Evolutionary conservation across 2,329 filamentous ascomycete genomes (phyloP).

Genomic region (Lachnellula suecica): DNA sequence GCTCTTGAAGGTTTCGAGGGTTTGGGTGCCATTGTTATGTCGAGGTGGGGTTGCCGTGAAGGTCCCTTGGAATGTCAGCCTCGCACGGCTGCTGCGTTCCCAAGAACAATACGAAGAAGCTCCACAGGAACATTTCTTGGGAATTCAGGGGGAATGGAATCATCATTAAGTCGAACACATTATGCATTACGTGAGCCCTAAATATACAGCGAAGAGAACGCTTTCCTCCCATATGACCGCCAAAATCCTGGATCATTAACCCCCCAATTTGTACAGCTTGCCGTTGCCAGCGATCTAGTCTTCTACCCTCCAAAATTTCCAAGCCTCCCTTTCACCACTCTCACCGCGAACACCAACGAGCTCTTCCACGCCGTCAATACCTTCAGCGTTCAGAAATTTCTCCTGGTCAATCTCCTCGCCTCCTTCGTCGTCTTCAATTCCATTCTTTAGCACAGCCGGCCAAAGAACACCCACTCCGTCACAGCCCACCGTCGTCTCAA

Average conservation of each 20-base stretch:
- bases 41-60: constrained; percentile 14
- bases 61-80: constrained; percentile 18
- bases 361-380: constrained; percentile 80
- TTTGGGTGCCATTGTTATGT: constrained; percentile 28
- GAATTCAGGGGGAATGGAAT: not conserved
- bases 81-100: constrained; percentile 21
- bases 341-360: constrained; percentile 78
- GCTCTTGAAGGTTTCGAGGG: constrained; percentile 21
- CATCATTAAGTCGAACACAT: not conserved
- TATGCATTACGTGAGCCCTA: constrained; percentile 2
- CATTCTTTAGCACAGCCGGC: constrained; percentile 87
- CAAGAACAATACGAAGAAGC: constrained; percentile 19
- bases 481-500: constrained; percentile 86
- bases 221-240: not conserved
- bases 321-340: constrained; percentile 70
- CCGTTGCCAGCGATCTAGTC: constrained; percentile 28
- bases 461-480: constrained; percentile 93
- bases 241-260: not conserved
- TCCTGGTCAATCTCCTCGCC: constrained; percentile 93
- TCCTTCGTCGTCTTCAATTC: constrained; percentile 72
- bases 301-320: constrained; percentile 82
- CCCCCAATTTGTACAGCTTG: constrained; percentile 3
- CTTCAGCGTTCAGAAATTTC: constrained; percentile 80
- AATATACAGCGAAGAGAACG: constrained; percentile 15
- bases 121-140: not conserved